Evolutionary conservation across 805 yeast genomes (phyloP), one percentile per base, ranked within the genome.

Genomic region (Ogataea sp.): DNA sequence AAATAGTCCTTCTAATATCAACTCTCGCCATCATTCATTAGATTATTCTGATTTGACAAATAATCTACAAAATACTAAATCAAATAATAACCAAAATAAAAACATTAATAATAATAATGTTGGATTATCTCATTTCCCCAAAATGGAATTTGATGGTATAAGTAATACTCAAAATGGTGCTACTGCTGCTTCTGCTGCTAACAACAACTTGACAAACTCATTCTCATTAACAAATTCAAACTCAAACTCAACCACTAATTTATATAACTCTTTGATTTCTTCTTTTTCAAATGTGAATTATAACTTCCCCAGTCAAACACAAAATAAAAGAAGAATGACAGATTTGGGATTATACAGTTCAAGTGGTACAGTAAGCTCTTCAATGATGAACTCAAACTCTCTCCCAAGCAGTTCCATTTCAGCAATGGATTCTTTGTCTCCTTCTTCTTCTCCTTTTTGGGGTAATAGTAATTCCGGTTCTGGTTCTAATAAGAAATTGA

Each of bases 21-120:
- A 36, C 26, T 32, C 37, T 6, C 32, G 42, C 4, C 50, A 45
- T 37, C 41, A 36, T 25, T 45, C 49, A 10, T 17, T 47, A 20
- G 50, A 48, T 20, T 46, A 48, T 24, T 44, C 52, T 4, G 50
- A 49, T 17, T 39, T 44, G 3, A 16, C 14, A 15, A n/a, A 6
- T 32, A 20, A 13, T 13, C 3, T 6, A 6, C 21, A 20, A 7
- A 32, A 20, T 14, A 23, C 8, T 16, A 15, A 10, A 13, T 15
- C 28, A 13, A 9, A 14, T 23, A 9, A 17, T 6, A n/a, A 15
- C 6, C n/a, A 16, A 6, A 16, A n/a, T 16, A 15, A 7, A 5
- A 47, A 46, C 25, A 40, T 26, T 20, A 49, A 47, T 28, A 42
- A 38, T 18, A 29, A 29, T 29, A 29, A 29, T 20, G 16, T 4